Conservation (phyloP, 2,329 filamentous ascomycete species). For the Arthroderma sp. region DNA sequence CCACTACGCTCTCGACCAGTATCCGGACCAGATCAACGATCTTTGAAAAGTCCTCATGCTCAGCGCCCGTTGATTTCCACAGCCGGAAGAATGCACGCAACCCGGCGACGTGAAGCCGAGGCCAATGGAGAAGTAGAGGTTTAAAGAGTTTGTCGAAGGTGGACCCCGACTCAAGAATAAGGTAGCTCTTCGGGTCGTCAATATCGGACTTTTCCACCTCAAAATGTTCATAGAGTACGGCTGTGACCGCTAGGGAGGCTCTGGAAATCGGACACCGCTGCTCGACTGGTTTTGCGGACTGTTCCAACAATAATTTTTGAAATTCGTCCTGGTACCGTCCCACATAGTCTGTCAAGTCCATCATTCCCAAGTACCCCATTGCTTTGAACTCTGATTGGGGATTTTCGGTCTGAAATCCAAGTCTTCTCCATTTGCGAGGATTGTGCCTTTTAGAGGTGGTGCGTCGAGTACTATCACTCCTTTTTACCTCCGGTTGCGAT, state of each 20-base stretch:
- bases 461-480: constrained; percentile 29
- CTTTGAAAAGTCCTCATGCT: constrained; percentile 80
- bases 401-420: constrained; percentile 85
- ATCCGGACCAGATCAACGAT: constrained; percentile 84
- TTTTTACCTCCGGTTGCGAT: constrained; percentile 15
- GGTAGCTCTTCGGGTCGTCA: constrained; percentile 64
- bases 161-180: constrained; percentile 58
- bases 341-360: constrained; percentile 92
- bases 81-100: constrained; percentile 79
- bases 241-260: constrained; percentile 73
- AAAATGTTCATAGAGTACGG: constrained; percentile 88
- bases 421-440: constrained; percentile 79
- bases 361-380: constrained; percentile 85
- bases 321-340: constrained; percentile 84
- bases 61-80: constrained; percentile 82
- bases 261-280: constrained; percentile 77
- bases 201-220: constrained; percentile 75
- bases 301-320: constrained; percentile 82
- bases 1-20: constrained; percentile 77
- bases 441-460: constrained; percentile 58
- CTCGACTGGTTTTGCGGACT: constrained; percentile 56
- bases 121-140: constrained; percentile 85
- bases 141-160: constrained; percentile 78
- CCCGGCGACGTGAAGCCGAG: constrained; percentile 70
- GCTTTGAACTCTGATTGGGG: constrained; percentile 74